Evolutionary conservation across 495 filamentous ascomycete genomes (phyloP).

Genomic region (Pyrenopolyporus hunteri): DNA sequence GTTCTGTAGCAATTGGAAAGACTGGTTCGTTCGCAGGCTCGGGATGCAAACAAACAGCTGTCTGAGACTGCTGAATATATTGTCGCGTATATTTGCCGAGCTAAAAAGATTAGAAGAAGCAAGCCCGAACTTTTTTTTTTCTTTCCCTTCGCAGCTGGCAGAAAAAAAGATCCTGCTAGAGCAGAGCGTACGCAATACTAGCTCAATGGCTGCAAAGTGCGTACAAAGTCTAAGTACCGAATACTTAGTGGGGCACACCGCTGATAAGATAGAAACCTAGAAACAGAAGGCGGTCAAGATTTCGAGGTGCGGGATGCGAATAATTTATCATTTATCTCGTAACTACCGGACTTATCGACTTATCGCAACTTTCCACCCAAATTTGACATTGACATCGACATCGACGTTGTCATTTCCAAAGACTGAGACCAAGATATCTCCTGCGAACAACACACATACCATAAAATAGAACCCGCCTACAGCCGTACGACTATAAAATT

Average conservation of each 20-base stretch:
- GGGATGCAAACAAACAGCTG: no score
- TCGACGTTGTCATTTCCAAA: no score
- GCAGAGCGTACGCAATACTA: conserved; percentile 6
- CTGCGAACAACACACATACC: no score
- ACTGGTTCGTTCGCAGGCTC: no score
- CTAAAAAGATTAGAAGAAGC: neutral
- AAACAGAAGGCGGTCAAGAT: conserved; percentile 30
- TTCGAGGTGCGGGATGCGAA: conserved; percentile 29
- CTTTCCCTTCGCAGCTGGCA: conserved; percentile 19
- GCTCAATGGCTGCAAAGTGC: neutral
- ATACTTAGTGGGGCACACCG: conserved; percentile 1
- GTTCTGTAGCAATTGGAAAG: neutral
- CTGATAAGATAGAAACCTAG: conserved; percentile 23
- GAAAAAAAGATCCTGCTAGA: conserved; percentile 13
- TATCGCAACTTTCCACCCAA: neutral
- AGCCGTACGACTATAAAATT: neutral
- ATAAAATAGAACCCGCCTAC: neutral
- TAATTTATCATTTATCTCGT: neutral
- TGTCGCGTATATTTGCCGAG: no score
- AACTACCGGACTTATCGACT: conserved; percentile 2
- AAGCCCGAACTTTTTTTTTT: conserved; percentile 28
- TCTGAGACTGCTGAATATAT: no score
- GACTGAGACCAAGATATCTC: no score
- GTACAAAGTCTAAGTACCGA: neutral
- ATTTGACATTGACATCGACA: neutral